Conservation (phyloP, 106 monocot species). For the Phalaenopsis aphrodite region DNA sequence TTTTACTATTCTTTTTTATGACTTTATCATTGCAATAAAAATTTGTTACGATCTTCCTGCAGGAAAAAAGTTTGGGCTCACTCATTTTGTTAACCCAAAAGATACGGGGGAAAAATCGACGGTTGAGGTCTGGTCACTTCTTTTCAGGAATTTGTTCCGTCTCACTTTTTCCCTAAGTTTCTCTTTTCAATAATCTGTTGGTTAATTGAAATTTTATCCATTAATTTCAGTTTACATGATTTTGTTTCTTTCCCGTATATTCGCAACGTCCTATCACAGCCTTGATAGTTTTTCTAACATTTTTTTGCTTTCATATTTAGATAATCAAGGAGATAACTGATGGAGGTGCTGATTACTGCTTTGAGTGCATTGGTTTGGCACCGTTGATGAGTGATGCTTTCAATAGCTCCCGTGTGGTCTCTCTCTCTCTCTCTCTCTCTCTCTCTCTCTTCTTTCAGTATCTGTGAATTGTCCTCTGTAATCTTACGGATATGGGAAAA, state of each 20-base stretch:
- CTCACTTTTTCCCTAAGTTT: neutral
- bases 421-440: neutral
- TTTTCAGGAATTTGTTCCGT: neutral
- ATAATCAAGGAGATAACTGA: slow-evolving; percentile 22
- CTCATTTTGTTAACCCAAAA: slow-evolving; percentile 78
- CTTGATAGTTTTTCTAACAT: neutral
- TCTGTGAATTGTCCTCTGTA: neutral
- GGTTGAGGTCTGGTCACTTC: slow-evolving; percentile 29
- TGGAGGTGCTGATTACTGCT: slow-evolving; percentile 27
- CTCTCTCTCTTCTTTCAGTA: too few species aligned
- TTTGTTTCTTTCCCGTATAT: neutral
- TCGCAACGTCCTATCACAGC: neutral
- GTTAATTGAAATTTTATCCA: neutral
- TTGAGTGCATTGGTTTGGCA: slow-evolving; percentile 23
- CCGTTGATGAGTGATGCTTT: slow-evolving; percentile 10
- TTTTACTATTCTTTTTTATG: too few species aligned
- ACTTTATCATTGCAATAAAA: too few species aligned
- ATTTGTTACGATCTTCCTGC: slow-evolving; percentile 2
- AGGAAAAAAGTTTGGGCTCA: slow-evolving; percentile 89
- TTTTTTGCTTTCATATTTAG: slow-evolving; percentile 1
- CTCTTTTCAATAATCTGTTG: neutral
- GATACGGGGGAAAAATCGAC: slow-evolving; percentile 55
- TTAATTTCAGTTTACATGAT: neutral
- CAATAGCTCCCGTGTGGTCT: neutral
- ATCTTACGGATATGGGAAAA: neutral